Evolutionary conservation across 495 filamentous ascomycete genomes (phyloP).

Genomic region (Aspergillus wentii): DNA sequence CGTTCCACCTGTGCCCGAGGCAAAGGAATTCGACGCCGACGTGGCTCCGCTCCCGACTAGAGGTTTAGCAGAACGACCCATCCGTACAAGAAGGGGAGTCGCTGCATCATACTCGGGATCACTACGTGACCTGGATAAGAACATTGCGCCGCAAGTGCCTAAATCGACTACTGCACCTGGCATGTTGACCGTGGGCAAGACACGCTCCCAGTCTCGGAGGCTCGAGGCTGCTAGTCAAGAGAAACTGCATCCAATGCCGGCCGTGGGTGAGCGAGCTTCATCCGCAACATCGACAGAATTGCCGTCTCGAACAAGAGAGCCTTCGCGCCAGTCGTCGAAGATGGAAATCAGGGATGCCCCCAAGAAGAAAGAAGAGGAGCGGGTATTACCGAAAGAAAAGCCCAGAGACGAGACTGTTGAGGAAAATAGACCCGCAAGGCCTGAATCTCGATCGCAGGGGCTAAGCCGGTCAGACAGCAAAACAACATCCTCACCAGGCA

Average conservation of each 20-base stretch:
- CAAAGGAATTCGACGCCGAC: constrained; percentile 7
- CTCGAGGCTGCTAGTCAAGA: constrained; percentile 31
- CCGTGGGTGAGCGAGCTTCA: constrained; percentile 19
- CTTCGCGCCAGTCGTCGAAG: constrained; percentile 4
- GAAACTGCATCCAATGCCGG: constrained; percentile 3
- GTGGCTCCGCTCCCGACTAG: constrained; percentile 13
- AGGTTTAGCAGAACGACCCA: constrained; percentile 39
- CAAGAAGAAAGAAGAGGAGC: constrained; percentile 1
- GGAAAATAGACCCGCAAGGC: constrained; percentile 6
- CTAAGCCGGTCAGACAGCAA: constrained; percentile 30
- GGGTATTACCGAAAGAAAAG: neutral
- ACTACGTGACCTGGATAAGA: constrained; percentile 24
- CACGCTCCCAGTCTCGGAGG: constrained; percentile 40
- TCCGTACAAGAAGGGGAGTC: constrained; percentile 32
- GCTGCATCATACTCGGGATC: constrained; percentile 34
- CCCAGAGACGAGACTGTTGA: constrained; percentile 4
- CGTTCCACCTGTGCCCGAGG: constrained; percentile 13
- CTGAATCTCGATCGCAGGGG: constrained; percentile 14
- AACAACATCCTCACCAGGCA: constrained; percentile 14
- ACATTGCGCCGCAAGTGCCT: constrained; percentile 17
- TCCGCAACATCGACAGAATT: constrained; percentile 18
- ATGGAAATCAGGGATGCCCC: constrained; percentile 1
- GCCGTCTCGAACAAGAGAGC: constrained; percentile 5
- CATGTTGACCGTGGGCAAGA: constrained; percentile 39
- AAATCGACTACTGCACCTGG: constrained; percentile 28